A percentile compares a stretch with the other conserved stretches of the same genome.
Conservation (phyloP, 2,329 filamentous ascomycete species). For the Bipolaris zeicola region DNA sequence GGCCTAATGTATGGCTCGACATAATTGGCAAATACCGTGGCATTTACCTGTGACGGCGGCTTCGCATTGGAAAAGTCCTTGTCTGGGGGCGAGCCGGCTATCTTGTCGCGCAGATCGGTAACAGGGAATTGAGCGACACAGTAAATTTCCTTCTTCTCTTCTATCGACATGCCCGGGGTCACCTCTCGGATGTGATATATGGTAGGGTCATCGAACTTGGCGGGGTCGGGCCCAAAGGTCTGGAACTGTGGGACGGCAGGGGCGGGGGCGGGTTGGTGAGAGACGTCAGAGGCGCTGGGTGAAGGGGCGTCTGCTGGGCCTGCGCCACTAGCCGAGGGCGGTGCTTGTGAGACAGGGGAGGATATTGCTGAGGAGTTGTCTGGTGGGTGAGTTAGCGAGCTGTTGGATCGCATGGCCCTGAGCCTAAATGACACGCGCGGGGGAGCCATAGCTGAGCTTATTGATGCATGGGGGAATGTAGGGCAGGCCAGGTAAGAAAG, state of each 20-base stretch:
- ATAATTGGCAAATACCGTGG: slow-evolving; percentile 89
- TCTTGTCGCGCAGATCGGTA: slow-evolving; percentile 80
- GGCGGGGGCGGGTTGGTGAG: slow-evolving; percentile 65
- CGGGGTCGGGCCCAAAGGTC: slow-evolving; percentile 90
- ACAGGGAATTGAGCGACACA: slow-evolving; percentile 84
- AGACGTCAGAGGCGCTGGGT: slow-evolving; percentile 59
- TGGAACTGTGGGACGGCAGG: slow-evolving; percentile 74
- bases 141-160: slow-evolving; percentile 87
- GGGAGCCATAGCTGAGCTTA: slow-evolving; percentile 2
- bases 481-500: not conserved
- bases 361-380: slow-evolving; percentile 49
- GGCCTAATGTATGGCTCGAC: slow-evolving; percentile 89
- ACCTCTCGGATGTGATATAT: slow-evolving; percentile 88
- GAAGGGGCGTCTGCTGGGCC: slow-evolving; percentile 69
- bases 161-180: slow-evolving; percentile 75
- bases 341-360: slow-evolving; percentile 51
- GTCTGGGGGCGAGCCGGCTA: slow-evolving; percentile 87
- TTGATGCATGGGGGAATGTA: not conserved
- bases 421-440: not conserved
- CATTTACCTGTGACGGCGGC: slow-evolving; percentile 90
- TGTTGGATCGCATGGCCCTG: not conserved
- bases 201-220: slow-evolving; percentile 88
- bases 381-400: slow-evolving; percentile 21
- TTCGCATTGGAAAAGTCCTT: slow-evolving; percentile 96
- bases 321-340: slow-evolving; percentile 55